These are phyloP conservation scores for Gillenia trifoliata DNA, from an alignment of 306 rosid species.

Conservation along the genomic window DNA sequence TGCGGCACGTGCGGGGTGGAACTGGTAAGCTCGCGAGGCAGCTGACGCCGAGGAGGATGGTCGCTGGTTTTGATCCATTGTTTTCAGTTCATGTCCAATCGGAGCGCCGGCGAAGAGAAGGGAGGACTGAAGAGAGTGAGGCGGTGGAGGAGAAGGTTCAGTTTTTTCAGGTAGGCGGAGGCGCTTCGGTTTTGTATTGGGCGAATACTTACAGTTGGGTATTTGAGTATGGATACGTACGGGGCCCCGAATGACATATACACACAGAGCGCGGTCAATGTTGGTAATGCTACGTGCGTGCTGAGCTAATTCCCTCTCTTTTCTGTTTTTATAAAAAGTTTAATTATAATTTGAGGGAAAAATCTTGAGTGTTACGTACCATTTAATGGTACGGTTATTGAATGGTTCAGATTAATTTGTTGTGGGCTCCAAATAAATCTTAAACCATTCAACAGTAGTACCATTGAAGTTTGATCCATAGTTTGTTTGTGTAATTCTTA, in stretches of 20 bases:
- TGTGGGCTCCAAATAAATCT: no score
- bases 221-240: neutral
- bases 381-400: no score
- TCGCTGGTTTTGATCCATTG: conserved; percentile 84
- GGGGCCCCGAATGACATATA: neutral
- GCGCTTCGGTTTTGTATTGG: neutral
- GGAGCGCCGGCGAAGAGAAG: neutral
- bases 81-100: neutral
- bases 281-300: neutral
- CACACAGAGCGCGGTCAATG: neutral
- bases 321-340: no score
- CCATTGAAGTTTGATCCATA: no score
- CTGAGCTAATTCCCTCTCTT: neutral
- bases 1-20: conserved; percentile 77
- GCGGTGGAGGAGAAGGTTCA: neutral
- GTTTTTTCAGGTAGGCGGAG: neutral
- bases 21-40: conserved; percentile 62
- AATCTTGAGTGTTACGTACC: no score
- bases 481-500: no score
- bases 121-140: neutral
- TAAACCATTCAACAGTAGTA: no score
- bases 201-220: neutral
- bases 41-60: conserved; percentile 32
- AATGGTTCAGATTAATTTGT: no score
- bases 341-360: no score